Conservation (phyloP, 192 early-diverging fungal species). For the Entomortierella chlamydospora region DNA sequence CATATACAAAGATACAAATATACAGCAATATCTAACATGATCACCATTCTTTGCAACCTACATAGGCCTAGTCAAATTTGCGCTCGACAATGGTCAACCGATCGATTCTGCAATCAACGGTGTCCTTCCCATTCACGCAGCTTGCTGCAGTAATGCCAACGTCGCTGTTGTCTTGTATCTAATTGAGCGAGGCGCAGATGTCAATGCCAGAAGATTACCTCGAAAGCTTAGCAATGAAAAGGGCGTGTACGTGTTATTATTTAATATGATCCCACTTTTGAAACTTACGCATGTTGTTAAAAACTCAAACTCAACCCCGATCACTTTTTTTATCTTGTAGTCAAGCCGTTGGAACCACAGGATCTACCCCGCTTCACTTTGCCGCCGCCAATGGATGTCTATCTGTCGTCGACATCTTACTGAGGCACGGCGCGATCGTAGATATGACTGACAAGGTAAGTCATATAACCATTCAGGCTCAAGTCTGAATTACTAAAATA, state of each 20-base stretch:
- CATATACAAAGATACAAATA: not conserved
- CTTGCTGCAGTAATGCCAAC: conserved; percentile 70
- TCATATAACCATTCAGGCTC: no score
- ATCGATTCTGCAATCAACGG: conserved; percentile 79
- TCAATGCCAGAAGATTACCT: conserved; percentile 66
- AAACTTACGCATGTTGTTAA: not conserved
- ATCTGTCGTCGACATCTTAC: conserved; percentile 67
- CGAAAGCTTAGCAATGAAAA: conserved; percentile 53
- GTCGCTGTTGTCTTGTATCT: conserved; percentile 75
- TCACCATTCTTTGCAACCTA: not conserved
- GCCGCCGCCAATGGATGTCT: conserved; percentile 83
- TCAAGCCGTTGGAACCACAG: conserved; percentile 64
- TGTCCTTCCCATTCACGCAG: conserved; percentile 76
- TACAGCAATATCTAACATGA: no score
- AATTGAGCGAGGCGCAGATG: conserved; percentile 77
- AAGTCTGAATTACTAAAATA: no score
- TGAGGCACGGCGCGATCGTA: conserved; percentile 69
- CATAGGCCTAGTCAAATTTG: conserved; percentile 72
- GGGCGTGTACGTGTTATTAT: conserved; percentile 31
- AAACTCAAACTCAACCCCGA: not conserved
- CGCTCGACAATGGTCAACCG: conserved; percentile 74
- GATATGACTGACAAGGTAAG: conserved; percentile 68
- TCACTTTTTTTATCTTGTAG: conserved; percentile 1
- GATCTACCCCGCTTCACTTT: conserved; percentile 86
- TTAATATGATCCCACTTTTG: not conserved